These are phyloP conservation scores for Mycena chlorophos DNA, from an alignment of 768 basidiomycete genomes.

Conservation along the genomic window DNA sequence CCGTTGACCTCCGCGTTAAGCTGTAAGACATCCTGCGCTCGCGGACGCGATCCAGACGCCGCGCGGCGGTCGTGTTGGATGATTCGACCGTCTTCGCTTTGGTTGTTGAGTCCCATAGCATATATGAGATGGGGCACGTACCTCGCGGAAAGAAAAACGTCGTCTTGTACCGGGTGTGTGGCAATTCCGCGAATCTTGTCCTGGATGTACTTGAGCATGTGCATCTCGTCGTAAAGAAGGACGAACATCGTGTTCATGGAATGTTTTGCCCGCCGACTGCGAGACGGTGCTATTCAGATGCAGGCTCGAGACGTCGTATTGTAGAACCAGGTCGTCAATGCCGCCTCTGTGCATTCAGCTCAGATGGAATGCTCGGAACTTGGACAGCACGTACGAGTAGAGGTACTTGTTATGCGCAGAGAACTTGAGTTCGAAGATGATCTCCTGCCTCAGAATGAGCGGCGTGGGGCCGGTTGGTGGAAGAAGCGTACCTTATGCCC, in stretches of 20 bases:
- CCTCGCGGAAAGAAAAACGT: conserved; percentile 72
- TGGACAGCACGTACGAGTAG: conserved; percentile 53
- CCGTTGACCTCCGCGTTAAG: conserved; percentile 59
- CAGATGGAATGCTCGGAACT: conserved; percentile 5
- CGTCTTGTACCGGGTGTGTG: conserved; percentile 67
- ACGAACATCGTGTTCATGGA: conserved; percentile 33
- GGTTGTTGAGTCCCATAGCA: conserved; percentile 17
- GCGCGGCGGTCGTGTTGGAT: conserved; percentile 60
- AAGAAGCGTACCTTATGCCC: conserved; percentile 47
- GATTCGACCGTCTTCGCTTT: conserved; percentile 71
- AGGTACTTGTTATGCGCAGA: conserved; percentile 65
- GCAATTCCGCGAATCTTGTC: conserved; percentile 65
- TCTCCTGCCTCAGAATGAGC: conserved; percentile 45
- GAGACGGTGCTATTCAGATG: conserved; percentile 19
- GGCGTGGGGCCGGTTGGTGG: not conserved
- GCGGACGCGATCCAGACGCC: conserved; percentile 24
- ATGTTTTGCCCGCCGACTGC: conserved; percentile 24
- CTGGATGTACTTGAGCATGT: conserved; percentile 34
- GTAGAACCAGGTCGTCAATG: conserved; percentile 48
- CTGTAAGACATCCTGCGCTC: conserved; percentile 54
- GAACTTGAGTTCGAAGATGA: conserved; percentile 71
- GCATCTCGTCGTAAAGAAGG: conserved; percentile 24
- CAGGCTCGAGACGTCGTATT: conserved; percentile 52
- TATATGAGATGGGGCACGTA: conserved; percentile 29
- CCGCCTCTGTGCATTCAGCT: conserved; percentile 49